phyloP scores from a whole-genome alignment of 2,329 filamentous ascomycete genomes.

The Fusarium sp. region DNA sequence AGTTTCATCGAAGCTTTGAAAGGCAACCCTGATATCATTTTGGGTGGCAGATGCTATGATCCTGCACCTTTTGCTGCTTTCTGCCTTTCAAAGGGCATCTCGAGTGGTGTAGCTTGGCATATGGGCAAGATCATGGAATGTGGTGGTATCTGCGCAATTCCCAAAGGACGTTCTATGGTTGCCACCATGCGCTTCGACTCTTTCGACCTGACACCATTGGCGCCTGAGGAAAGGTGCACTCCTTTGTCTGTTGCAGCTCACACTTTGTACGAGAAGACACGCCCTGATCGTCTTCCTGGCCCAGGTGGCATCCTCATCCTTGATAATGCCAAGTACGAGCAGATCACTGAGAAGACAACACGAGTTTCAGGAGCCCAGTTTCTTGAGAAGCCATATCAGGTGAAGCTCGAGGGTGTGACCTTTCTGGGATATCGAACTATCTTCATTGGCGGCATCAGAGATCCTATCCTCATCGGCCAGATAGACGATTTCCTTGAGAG shows the following conservation, averaged over 20 bases:
- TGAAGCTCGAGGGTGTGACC: conserved; percentile 62
- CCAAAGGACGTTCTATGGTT: conserved; percentile 57
- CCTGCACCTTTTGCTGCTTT: conserved; percentile 56
- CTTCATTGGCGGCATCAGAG: conserved; percentile 59
- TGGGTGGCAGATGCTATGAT: conserved; percentile 54
- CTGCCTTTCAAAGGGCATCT: conserved; percentile 48
- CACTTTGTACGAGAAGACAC: conserved; percentile 64
- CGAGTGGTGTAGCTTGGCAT: conserved; percentile 55
- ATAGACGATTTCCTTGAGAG: conserved; percentile 51
- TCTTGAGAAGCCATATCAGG: conserved; percentile 52
- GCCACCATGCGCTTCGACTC: conserved; percentile 56
- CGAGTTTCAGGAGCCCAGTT: conserved; percentile 57
- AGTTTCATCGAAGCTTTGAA: conserved; percentile 41
- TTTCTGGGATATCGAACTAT: conserved; percentile 58
- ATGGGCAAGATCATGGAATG: conserved; percentile 69
- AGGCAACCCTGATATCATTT: conserved; percentile 46
- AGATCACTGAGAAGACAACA: conserved; percentile 49
- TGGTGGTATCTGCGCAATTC: conserved; percentile 58
- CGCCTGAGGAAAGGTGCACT: conserved; percentile 56
- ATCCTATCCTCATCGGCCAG: conserved; percentile 59
- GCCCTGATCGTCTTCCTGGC: conserved; percentile 61
- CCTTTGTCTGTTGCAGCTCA: conserved; percentile 62
- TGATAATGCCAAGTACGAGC: conserved; percentile 55
- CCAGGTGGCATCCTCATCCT: conserved; percentile 62
- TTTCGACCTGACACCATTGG: conserved; percentile 60